Conservation (phyloP, 352 stramenopile species). For the Plasmopara viticola region DNA sequence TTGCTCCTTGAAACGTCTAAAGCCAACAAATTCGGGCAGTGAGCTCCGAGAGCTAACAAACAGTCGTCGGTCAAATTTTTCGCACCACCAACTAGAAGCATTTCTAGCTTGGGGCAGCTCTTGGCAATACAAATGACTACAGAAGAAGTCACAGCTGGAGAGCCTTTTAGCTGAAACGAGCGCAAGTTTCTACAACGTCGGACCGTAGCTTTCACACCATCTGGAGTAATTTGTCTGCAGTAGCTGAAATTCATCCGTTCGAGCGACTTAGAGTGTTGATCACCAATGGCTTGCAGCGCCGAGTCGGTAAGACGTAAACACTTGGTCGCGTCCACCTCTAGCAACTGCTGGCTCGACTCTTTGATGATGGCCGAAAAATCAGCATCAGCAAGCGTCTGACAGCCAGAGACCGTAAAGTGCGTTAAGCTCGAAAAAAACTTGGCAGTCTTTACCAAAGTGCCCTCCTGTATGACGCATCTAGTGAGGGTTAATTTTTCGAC, state of each 20-base stretch:
- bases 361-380: constrained; percentile 35
- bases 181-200: constrained; percentile 22
- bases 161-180: constrained; percentile 48
- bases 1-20: constrained; percentile 62
- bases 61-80: constrained; percentile 41
- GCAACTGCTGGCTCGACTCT: constrained; percentile 28
- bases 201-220: constrained; percentile 29
- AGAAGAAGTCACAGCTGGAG: constrained; percentile 41
- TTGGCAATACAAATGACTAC: constrained; percentile 29
- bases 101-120: constrained; percentile 30
- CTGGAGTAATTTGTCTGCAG: constrained; percentile 42
- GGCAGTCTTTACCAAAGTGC: constrained; percentile 26
- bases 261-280: constrained; percentile 29
- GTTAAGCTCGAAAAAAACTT: constrained; percentile 28
- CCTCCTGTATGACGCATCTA: constrained; percentile 39
- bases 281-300: constrained; percentile 20
- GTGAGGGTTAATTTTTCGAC: constrained; percentile 37
- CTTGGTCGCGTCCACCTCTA: constrained; percentile 42
- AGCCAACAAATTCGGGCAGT: constrained; percentile 32
- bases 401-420: constrained; percentile 47
- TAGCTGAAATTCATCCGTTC: constrained; percentile 52
- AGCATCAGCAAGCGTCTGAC: constrained; percentile 41
- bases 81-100: constrained; percentile 39
- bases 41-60: constrained; percentile 31
- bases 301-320: constrained; percentile 47